Evolutionary conservation across 257 asterid species (phyloP), one percentile per base, ranked within the genome.

Genomic region (Solanum sitiens): DNA sequence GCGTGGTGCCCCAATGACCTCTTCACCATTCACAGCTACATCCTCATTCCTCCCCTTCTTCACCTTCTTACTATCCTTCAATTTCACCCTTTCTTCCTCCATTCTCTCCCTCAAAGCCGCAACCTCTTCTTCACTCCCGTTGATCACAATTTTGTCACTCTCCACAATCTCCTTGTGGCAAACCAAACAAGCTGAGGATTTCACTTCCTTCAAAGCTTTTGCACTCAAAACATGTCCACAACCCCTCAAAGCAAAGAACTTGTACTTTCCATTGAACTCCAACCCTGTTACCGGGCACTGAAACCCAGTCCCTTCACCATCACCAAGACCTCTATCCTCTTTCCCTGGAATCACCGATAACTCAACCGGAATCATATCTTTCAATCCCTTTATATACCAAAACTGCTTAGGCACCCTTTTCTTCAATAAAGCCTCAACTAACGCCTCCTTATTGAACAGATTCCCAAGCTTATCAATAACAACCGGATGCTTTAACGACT

Each of bases 211-310:
- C 87, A 96, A 93, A 9, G 97, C 96, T 92, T 94, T 97, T 2
- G 96, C 95, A 84, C 98, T 97, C 90, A 96, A 72, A 72, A 95
- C 98, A 92, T 97, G 99, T 83, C 99, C 98, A 86, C 99, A 97
- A 11, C 89, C 87, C 86, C 44, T 95, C 85, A 96, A 83, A 2
- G 98, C 96, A 67, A 88, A 93, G 61, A 97, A 95, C 88, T 90
- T 96, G 56, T 93, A 92, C 21, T 92, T 97, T 39, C 98, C 99
- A 77, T 97, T 97, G 85, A 94, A 97, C 88, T 97, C 98, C 14
- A 91, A 73, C 83, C 98, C 98, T 0, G 99, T 88, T 11, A 97
- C 90, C 5, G 98, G 98, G 85, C 99, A 97, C 91, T 94, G 98
- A 89, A 95, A 95, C 70, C 89, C 92, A 30, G 90, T 73, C 61